Conservation (phyloP, 805 yeast genomes). For the Ogataea thermomethanolica region DNA sequence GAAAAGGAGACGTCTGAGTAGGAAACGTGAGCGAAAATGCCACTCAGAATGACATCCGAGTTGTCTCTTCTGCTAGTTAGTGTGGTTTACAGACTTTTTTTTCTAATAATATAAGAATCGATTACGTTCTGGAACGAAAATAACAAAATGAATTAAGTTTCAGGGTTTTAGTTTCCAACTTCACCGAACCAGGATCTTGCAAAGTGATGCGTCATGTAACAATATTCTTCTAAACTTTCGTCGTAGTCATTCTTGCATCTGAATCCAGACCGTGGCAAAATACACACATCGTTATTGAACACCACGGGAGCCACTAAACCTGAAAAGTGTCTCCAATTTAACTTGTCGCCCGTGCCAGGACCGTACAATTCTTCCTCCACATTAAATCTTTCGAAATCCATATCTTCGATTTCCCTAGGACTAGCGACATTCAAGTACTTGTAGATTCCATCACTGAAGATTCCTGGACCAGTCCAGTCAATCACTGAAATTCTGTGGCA, state of each 20-base stretch:
- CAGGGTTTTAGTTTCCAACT: background rate
- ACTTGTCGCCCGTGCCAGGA: constrained; percentile 12
- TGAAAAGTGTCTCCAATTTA: constrained; percentile 22
- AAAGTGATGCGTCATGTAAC: constrained; percentile 20
- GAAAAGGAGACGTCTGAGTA: too few species aligned
- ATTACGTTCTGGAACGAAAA: background rate
- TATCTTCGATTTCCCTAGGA: constrained; percentile 11
- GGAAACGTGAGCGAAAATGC: too few species aligned
- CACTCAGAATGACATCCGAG: too few species aligned
- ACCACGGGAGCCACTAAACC: constrained; percentile 22
- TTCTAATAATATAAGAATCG: background rate
- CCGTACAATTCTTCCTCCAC: constrained; percentile 14
- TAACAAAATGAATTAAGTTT: too few species aligned
- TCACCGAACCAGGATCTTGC: constrained; percentile 20
- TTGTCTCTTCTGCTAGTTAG: too few species aligned
- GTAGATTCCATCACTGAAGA: constrained; percentile 67
- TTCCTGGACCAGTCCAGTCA: constrained; percentile 93
- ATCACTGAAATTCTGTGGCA: constrained; percentile 67
- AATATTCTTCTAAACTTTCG: constrained; percentile 27
- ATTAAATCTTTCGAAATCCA: constrained; percentile 12
- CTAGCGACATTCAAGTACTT: constrained; percentile 39
- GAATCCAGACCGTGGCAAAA: constrained; percentile 19
- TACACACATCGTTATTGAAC: constrained; percentile 18
- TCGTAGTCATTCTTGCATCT: constrained; percentile 16
- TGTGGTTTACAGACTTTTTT: too few species aligned